Percentiles rank a stretch among this genome's conserved stretches.
Evolutionary conservation across 2,329 filamentous ascomycete species (phyloP).

Genomic region (Didymella segeticola): DNA sequence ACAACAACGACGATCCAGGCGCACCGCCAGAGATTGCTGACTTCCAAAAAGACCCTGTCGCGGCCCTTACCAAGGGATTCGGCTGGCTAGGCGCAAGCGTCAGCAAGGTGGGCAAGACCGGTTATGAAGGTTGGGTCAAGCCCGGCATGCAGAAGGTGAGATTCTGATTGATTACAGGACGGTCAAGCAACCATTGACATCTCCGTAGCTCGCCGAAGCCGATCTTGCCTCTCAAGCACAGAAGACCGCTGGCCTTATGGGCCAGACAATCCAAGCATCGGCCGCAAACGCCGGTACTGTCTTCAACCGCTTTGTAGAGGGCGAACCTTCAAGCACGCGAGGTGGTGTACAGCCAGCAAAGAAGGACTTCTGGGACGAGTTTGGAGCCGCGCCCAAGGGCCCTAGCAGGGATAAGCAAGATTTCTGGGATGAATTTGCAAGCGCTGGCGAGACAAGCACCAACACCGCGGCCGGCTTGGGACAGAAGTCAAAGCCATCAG

Average conservation of each 20-base stretch:
- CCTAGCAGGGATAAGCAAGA: slow-evolving; percentile 60
- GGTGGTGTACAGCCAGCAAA: slow-evolving; percentile 62
- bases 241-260: slow-evolving; percentile 60
- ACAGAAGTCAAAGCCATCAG: slow-evolving; percentile 51
- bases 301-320: slow-evolving; percentile 89
- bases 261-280: slow-evolving; percentile 68
- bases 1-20: slow-evolving; percentile 45
- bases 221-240: slow-evolving; percentile 65
- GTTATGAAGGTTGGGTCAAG: slow-evolving; percentile 91
- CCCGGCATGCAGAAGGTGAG: slow-evolving; percentile 85
- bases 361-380: slow-evolving; percentile 66
- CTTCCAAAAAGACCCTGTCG: slow-evolving; percentile 88
- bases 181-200: not conserved
- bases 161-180: not conserved
- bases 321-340: slow-evolving; percentile 50
- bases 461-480: slow-evolving; percentile 37
- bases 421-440: slow-evolving; percentile 58
- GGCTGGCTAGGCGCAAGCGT: slow-evolving; percentile 93
- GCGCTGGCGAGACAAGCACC: slow-evolving; percentile 34
- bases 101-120: slow-evolving; percentile 85
- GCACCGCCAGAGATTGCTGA: slow-evolving; percentile 78
- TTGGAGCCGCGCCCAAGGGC: slow-evolving; percentile 69
- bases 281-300: slow-evolving; percentile 78
- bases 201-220: slow-evolving; percentile 73
- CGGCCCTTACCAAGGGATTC: slow-evolving; percentile 87